Evolutionary conservation across 108 stramenopile species (phyloP).

Genomic region (Nannochloropsis granulata): DNA sequence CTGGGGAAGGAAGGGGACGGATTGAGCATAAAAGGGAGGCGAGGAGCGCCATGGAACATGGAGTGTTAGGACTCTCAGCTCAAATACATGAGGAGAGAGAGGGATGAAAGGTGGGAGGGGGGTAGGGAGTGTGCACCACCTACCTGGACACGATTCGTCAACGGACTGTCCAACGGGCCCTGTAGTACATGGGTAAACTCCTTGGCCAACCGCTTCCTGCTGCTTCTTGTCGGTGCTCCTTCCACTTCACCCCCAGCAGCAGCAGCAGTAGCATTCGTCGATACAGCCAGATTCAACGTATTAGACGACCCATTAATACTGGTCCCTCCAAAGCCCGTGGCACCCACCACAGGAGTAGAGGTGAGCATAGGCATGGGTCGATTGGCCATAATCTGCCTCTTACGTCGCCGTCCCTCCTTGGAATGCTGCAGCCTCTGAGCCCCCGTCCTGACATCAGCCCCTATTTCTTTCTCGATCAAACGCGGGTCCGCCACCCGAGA

Average conservation of each 20-base stretch:
- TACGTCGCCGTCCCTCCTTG: background rate
- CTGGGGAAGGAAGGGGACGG: background rate
- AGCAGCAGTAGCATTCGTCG: no score
- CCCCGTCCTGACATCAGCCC: background rate
- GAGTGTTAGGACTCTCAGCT: no score
- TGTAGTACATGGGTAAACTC: background rate
- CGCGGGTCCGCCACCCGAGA: background rate
- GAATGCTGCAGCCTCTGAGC: background rate
- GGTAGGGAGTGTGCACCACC: no score
- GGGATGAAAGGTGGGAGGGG: no score
- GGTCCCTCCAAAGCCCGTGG: no score
- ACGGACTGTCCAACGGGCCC: background rate
- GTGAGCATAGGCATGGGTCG: background rate
- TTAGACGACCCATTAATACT: no score
- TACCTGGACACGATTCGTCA: background rate
- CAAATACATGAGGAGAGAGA: no score
- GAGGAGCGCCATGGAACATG: no score
- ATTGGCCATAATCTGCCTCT: background rate
- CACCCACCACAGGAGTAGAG: no score
- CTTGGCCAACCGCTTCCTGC: background rate
- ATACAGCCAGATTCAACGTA: no score
- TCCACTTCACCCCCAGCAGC: no score
- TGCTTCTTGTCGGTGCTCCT: background rate
- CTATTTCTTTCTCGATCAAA: background rate
- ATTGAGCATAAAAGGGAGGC: no score